Conservation (phyloP, 345 rosid genomes). For the Mallotus nudiflorus region DNA sequence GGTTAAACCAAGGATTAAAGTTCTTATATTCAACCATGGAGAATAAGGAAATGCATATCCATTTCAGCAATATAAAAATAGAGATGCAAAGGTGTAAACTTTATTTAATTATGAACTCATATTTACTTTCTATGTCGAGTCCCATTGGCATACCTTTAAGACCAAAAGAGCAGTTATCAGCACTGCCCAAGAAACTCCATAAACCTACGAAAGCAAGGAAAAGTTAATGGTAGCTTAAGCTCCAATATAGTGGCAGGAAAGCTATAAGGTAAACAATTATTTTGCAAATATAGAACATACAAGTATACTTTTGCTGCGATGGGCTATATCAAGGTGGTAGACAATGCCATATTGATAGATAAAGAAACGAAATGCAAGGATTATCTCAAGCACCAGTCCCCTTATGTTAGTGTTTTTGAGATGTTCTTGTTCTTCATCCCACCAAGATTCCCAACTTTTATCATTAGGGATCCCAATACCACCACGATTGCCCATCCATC, state of each 20-base stretch:
- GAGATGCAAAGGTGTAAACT: not conserved
- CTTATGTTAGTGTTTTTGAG: constrained; percentile 61
- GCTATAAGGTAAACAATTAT: not conserved
- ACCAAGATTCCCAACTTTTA: constrained; percentile 98
- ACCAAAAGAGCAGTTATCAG: constrained; percentile 62
- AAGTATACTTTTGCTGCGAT: constrained; percentile 54
- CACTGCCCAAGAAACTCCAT: constrained; percentile 86
- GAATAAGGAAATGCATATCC: not conserved
- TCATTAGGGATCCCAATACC: constrained; percentile 72
- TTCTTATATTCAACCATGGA: not conserved
- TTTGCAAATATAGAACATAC: constrained; percentile 34
- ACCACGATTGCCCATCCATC: constrained; percentile 98
- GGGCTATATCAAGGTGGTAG: constrained; percentile 90
- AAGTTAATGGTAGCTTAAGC: not conserved
- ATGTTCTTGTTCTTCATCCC: constrained; percentile 90
- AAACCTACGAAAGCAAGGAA: constrained; percentile 50
- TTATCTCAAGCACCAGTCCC: constrained; percentile 76
- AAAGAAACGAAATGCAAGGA: constrained; percentile 77
- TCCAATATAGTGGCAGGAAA: not conserved
- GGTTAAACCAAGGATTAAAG: not conserved
- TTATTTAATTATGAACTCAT: not conserved
- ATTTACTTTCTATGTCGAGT: not conserved
- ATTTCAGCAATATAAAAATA: not conserved
- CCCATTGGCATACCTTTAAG: constrained; percentile 59
- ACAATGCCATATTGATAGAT: constrained; percentile 91